Evolutionary conservation across 2,329 filamentous ascomycete genomes (phyloP).

Genomic region (Boeremia lycopersici): DNA sequence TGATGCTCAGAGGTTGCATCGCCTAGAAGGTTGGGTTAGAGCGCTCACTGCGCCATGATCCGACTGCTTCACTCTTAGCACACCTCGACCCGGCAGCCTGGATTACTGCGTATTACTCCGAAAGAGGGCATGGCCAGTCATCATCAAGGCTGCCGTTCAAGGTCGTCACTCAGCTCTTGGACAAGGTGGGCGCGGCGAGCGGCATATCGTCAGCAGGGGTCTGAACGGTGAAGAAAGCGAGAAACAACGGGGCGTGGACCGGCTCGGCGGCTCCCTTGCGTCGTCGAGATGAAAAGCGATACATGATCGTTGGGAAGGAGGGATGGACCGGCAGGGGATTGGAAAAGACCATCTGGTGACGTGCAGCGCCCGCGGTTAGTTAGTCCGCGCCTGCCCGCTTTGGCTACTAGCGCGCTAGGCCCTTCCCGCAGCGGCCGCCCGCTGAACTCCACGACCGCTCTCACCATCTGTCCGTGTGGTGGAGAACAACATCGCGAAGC

Average conservation of each 20-base stretch:
- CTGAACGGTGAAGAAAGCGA: constrained; percentile 22
- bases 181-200: constrained; percentile 25
- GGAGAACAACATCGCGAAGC: constrained; percentile 19
- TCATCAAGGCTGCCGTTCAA: constrained; percentile 16
- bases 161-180: constrained; percentile 14
- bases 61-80: constrained; percentile 32
- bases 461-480: constrained; percentile 20
- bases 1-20: constrained; percentile 36
- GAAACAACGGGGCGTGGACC: constrained; percentile 21
- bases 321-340: constrained; percentile 27
- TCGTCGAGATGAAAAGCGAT: constrained; percentile 19
- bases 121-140: constrained; percentile 39
- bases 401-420: constrained; percentile 27
- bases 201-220: constrained; percentile 24
- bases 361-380: constrained; percentile 42
- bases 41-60: constrained; percentile 37
- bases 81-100: constrained; percentile 38
- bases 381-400: constrained; percentile 31
- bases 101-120: constrained; percentile 45
- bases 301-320: constrained; percentile 28
- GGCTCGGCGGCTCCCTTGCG: constrained; percentile 28
- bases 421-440: constrained; percentile 23
- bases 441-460: constrained; percentile 27
- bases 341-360: constrained; percentile 38
- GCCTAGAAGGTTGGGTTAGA: constrained; percentile 31